Evolutionary conservation across 2,329 filamentous ascomycete species (phyloP), one percentile per base, ranked within the genome.

Genomic region (Fusarium brachygibbosum): DNA sequence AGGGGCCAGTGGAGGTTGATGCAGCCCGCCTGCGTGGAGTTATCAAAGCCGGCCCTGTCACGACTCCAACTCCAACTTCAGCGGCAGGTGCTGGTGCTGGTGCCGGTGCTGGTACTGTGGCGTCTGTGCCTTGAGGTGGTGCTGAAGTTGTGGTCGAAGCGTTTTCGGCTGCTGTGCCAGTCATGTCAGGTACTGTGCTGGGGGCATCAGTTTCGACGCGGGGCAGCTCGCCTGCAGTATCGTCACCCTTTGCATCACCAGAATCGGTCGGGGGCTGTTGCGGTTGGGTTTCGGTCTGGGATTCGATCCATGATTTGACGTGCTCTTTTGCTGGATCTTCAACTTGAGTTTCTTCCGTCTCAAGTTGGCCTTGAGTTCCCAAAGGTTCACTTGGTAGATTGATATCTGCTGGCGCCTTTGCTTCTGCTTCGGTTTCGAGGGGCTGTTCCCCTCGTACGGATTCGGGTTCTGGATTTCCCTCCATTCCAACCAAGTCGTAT

Each of bases 391-490:
- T 56, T 35, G 59, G 57, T 38, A 32, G 25, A 50, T 38, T 41
- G 45, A 54, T 34, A 37, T 69, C 45, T 53, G 61, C 52, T 41
- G 51, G 40, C n/a, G 21, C 55, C 35, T 48, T 50, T 54, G 44
- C 45, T 49, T 38, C 40, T 25, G 23, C 23, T 25, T 25, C 23
- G 21, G 41, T 35, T 34, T 40, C 45, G 23, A 53, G 37, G 40
- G 56, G 55, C 44, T 38, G 32, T 25, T 63, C 48, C 63, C 69
- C 55, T 57, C 35, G 61, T 28, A 53, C 58, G 51, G 56, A 48
- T 42, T 68, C 68, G 42, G 45, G 21, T 55, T 70, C 68, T 68
- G 62, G 40, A 69, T 73, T 73, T 69, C 60, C 70, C 58, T 76
- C 74, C 75, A 76, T 76, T 70, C 72, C 71, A 71, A 17, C 23